Evolutionary conservation across 495 filamentous ascomycete genomes (phyloP).

Genomic region (Xylaria acuta): DNA sequence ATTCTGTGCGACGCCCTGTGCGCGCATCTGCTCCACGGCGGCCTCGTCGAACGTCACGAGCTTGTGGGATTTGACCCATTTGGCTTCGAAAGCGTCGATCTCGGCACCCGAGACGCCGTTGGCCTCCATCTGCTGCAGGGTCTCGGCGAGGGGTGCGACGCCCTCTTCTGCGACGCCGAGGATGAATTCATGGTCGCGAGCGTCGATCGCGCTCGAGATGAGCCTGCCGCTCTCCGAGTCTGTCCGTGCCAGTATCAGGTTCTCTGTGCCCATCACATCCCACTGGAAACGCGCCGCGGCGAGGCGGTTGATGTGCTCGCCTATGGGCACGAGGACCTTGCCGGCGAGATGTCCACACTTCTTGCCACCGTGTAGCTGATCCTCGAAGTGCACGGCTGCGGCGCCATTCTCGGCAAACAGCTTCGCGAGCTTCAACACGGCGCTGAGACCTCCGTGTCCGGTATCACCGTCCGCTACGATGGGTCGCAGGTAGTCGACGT

Average conservation of each 20-base stretch:
- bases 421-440: conserved; percentile 95
- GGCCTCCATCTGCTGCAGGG: conserved; percentile 86
- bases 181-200: conserved; percentile 95
- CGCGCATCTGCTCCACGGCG: conserved; percentile 73
- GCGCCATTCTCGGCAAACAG: conserved; percentile 98
- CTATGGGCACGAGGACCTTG: conserved; percentile 92
- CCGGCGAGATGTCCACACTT: conserved; percentile 98
- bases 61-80: conserved; percentile 87
- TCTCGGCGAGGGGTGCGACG: conserved; percentile 81
- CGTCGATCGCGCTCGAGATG: conserved; percentile 87
- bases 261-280: conserved; percentile 97
- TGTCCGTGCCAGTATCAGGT: conserved; percentile 90
- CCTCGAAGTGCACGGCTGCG: conserved; percentile 95
- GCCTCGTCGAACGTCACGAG: conserved; percentile 93
- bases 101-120: conserved; percentile 76
- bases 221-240: conserved; percentile 93
- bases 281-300: conserved; percentile 94
- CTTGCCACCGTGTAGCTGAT: conserved; percentile 97
- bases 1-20: conserved; percentile 63
- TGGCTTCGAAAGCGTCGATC: conserved; percentile 84
- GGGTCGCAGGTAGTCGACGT: conserved; percentile 88
- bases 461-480: conserved; percentile 99
- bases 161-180: conserved; percentile 78
- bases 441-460: conserved; percentile 87
- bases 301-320: conserved; percentile 95